Percentiles rank a stretch among this genome's conserved stretches.
Conservation (phyloP, 768 basidiomycete species). For the Lactarius evosmus region DNA sequence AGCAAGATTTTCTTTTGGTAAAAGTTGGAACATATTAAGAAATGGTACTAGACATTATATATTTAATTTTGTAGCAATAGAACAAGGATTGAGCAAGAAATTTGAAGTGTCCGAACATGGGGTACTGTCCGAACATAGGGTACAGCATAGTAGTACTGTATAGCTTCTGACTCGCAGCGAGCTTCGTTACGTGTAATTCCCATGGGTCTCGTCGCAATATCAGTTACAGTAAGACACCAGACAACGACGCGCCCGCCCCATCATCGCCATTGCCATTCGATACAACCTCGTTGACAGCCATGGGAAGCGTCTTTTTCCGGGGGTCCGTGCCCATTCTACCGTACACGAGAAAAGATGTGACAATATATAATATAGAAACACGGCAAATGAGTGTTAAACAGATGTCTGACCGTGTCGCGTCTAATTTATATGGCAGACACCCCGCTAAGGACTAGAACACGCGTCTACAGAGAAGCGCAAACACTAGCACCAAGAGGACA, state of each 20-base stretch:
- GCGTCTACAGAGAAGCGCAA: slow-evolving; percentile 65
- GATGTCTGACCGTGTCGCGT: not conserved
- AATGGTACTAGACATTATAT: no score
- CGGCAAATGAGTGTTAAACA: not conserved
- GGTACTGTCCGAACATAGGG: no score
- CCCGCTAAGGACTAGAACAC: slow-evolving; percentile 35
- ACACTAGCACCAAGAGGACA: slow-evolving; percentile 62
- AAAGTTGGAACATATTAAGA: no score
- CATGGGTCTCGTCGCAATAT: not conserved
- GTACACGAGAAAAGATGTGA: not conserved
- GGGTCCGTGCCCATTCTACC: not conserved
- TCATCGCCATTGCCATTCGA: no score
- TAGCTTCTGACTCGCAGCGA: no score
- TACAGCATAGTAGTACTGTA: no score
- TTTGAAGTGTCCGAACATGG: no score
- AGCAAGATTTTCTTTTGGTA: no score
- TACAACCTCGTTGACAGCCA: not conserved
- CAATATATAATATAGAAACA: not conserved
- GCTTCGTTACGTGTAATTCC: not conserved
- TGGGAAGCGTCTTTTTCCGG: not conserved
- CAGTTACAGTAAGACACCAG: not conserved
- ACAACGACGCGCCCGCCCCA: no score
- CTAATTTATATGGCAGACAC: not conserved
- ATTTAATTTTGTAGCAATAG: no score
- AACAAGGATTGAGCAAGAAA: no score